These are phyloP conservation scores for Pythium biforme DNA, from an alignment of 352 stramenopile species.

Conservation along the genomic window DNA sequence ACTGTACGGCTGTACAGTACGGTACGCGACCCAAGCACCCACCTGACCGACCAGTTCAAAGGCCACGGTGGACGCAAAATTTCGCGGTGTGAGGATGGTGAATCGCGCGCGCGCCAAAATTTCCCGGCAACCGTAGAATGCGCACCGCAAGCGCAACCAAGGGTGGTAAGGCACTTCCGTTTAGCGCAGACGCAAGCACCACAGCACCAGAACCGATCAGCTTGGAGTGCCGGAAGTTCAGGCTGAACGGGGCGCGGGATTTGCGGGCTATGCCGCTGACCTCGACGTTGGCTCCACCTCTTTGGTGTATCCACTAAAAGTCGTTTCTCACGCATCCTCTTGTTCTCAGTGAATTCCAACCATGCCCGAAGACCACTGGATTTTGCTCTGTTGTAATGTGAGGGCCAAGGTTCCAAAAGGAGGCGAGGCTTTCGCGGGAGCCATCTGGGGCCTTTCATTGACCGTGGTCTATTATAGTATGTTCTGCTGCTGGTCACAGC, in stretches of 20 bases:
- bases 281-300: not conserved
- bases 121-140: not conserved
- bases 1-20: too few relatives aligned
- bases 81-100: constrained; percentile 12
- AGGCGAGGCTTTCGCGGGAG: not conserved
- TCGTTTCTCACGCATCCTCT: not conserved
- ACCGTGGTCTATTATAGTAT: not conserved
- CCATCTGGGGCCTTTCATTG: not conserved
- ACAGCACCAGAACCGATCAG: not conserved
- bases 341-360: not conserved
- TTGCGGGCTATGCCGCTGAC: not conserved
- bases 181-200: not conserved
- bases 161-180: too few relatives aligned
- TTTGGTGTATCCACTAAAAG: not conserved
- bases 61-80: not conserved
- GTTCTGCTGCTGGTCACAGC: not conserved
- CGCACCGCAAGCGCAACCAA: too few relatives aligned
- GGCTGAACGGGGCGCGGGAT: not conserved
- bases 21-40: too few relatives aligned
- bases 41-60: too few relatives aligned
- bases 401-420: not conserved
- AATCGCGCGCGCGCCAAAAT: not conserved
- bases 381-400: not conserved
- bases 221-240: not conserved
- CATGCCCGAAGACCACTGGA: not conserved